Evolutionary conservation across 208 protist species (phyloP), one percentile per base, ranked within the genome.

Genomic region (Trypanosoma brucei): DNA sequence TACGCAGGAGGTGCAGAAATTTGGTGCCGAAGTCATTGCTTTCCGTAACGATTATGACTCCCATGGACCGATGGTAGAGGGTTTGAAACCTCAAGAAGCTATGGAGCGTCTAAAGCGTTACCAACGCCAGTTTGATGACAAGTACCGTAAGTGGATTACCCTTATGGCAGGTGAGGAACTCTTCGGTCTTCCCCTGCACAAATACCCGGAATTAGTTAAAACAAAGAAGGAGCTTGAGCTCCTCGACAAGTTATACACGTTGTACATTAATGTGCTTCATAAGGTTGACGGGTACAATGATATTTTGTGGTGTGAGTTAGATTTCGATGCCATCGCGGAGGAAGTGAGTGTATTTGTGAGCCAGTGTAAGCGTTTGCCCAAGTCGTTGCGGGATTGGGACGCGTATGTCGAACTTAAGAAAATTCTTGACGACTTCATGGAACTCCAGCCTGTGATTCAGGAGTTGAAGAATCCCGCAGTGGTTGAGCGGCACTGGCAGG

Each of bases 101-200:
- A 96, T 97, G 80, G 93, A 97, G 78, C 78, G 95, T 3, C 81
- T 99, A 11, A 97, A 97, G 59, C 91, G 88, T 54, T 98, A 97
- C 78, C 88, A 98, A 82, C 79, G 89, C 51, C 78, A 97, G 73
- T 99, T 98, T 75, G 84, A 91, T 33, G 95, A 98, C 70, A 94
- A 96, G 71, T 96, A 97, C 65, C 79, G 91, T 38, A 96, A 97
- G 73, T 98, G 91, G 88, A 83, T 89, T 39, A 95, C 91, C 37
- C 96, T 95, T 63, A 89, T 85, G 79, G 93, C 89, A 3, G 95
- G 97, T 40, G 97, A 99, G 81, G 88, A 97, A 65, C 88, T 98
- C 22, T 99, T 99, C 62, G 96, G 96, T 14, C 72, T 99, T 55
- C 89, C 89, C 4, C 66, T 88, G 55, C 95, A 97, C 70, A 88